Percentiles rank a stretch among this genome's conserved stretches.
Evolutionary conservation across 192 early-diverging fungal species (phyloP).

Genomic region (Umbelopsis sp.): DNA sequence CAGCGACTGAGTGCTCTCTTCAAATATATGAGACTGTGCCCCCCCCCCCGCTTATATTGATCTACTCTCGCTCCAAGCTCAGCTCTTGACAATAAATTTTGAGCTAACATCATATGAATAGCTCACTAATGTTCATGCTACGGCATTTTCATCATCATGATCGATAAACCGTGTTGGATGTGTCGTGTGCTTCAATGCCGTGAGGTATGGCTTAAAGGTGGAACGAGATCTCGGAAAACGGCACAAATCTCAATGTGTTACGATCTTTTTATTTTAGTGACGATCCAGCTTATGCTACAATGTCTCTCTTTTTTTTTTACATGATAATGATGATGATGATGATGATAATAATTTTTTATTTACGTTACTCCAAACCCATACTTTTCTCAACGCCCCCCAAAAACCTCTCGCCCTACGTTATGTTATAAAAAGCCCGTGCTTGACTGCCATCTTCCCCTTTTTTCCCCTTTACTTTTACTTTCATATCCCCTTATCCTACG

Average conservation of each 20-base stretch:
- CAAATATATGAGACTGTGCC: too few species aligned
- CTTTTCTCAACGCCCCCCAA: neutral
- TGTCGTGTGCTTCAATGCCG: too few species aligned
- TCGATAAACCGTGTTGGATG: too few species aligned
- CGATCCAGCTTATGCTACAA: constrained; percentile 12
- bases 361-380: constrained; percentile 17
- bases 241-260: neutral
- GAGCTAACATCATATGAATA: too few species aligned
- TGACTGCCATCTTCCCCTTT: neutral
- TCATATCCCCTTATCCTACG: neutral
- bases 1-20: neutral
- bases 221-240: neutral
- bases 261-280: neutral
- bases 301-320: neutral
- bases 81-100: too few species aligned
- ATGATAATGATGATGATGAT: neutral
- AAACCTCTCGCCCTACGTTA: neutral
- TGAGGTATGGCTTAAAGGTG: too few species aligned
- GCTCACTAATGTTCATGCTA: too few species aligned
- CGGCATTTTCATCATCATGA: too few species aligned
- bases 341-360: constrained; percentile 9
- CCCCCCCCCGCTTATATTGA: neutral
- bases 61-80: neutral
- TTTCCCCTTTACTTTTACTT: constrained; percentile 7
- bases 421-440: constrained; percentile 16